These are phyloP conservation scores for Oryza glaberrima DNA, from an alignment of 176 grass and related monocot species.

Conservation along the genomic window DNA sequence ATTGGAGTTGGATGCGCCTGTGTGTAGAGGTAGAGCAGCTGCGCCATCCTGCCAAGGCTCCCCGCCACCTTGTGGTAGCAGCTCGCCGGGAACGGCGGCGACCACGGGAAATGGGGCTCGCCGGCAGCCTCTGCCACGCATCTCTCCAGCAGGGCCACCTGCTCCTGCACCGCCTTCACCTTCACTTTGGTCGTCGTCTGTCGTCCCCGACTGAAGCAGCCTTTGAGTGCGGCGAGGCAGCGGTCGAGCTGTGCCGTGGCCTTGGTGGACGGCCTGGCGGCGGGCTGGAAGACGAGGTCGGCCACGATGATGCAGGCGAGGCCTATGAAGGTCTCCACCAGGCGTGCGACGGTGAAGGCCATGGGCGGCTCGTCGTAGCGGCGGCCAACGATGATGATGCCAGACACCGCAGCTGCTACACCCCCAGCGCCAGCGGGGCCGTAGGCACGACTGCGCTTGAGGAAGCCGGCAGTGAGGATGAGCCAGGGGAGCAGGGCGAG, in stretches of 20 bases:
- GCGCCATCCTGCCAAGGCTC: constrained; percentile 58
- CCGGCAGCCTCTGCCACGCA: constrained; percentile 42
- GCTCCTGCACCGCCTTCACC: constrained; percentile 30
- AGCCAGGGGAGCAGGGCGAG: constrained; percentile 75
- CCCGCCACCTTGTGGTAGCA: constrained; percentile 50
- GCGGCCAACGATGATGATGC: constrained; percentile 67
- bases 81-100: constrained; percentile 49
- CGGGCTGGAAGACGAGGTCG: constrained; percentile 67
- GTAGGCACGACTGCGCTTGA: constrained; percentile 66
- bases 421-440: constrained; percentile 46
- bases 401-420: constrained; percentile 54
- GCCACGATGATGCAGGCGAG: constrained; percentile 49
- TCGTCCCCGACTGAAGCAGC: constrained; percentile 13
- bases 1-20: background rate
- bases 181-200: background rate
- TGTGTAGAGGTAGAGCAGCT: constrained; percentile 62
- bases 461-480: constrained; percentile 54
- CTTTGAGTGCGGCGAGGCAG: constrained; percentile 43
- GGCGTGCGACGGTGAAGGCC: constrained; percentile 55
- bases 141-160: constrained; percentile 50
- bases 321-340: constrained; percentile 85
- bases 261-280: constrained; percentile 55
- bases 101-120: constrained; percentile 70
- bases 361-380: constrained; percentile 65
- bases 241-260: constrained; percentile 51